Evolutionary conservation across 179 eudicot genomes (phyloP).

Genomic region (Pouteria campechiana): DNA sequence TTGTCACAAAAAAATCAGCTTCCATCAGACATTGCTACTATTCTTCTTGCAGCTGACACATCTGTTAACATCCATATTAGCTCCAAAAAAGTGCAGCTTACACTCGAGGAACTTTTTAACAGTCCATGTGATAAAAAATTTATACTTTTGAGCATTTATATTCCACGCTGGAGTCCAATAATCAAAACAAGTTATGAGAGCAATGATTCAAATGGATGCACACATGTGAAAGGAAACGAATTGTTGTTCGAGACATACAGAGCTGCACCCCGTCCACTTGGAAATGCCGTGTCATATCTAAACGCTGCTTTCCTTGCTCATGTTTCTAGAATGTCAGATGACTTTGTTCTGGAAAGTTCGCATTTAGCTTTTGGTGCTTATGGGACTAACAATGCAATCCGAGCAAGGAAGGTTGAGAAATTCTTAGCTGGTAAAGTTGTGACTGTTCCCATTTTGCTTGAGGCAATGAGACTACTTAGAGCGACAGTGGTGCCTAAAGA

Average conservation of each 20-base stretch:
- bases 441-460: constrained; percentile 23
- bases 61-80: constrained; percentile 35
- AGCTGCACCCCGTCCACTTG: constrained; percentile 84
- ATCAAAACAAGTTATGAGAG: no score
- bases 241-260: constrained; percentile 72
- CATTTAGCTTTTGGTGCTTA: constrained; percentile 73
- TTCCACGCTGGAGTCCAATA: constrained; percentile 33
- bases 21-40: constrained; percentile 83
- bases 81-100: constrained; percentile 28
- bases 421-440: constrained; percentile 45
- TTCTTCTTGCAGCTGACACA: constrained; percentile 60
- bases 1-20: constrained; percentile 76
- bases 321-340: constrained; percentile 22
- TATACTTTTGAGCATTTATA: constrained; percentile 44
- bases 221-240: constrained; percentile 9
- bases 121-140: constrained; percentile 44
- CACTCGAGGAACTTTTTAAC: constrained; percentile 56
- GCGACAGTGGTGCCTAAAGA: constrained; percentile 45
- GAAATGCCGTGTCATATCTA: constrained; percentile 65
- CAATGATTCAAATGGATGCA: constrained; percentile 6
- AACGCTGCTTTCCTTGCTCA: constrained; percentile 88
- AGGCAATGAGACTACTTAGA: constrained; percentile 43
- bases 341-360: constrained; percentile 26
- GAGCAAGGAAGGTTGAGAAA: constrained; percentile 61
- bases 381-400: constrained; percentile 58